Base-by-base conservation (phyloP, 2,329 filamentous ascomycete species). In the Trichophyton mentagrophytes region DNA sequence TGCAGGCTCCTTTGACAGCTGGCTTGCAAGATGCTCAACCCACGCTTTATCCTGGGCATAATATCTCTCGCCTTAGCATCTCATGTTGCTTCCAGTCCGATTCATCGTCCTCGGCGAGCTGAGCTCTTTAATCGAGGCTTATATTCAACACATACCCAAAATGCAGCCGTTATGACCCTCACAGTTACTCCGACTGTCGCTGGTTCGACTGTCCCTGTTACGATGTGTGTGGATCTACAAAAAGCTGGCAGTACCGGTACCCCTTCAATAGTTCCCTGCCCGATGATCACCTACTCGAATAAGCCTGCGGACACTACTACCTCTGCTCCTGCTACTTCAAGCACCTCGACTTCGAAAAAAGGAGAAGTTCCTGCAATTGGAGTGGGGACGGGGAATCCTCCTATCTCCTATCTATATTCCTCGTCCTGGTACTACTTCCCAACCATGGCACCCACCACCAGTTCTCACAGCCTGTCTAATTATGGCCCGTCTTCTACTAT, bases 221-320 rank as follows among this genome's bases (percentile, higher is more conserved):
- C 59, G 22, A 42, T 63, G 7, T 63, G 62, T 22, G 13, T 63
- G 17, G 57, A 63, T 42, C 13, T 61, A 25, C 56, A 59, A 53
- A 51, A 57, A 20, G 22, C 36, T 53, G 56, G 42, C 11, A 53
- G 36, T 11, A 38, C 47, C 57, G 58, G 46, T n/a, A 47, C 38
- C n/a, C 9, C 27, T 40, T 42, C 55, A 30, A 15, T 53, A 30
- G 25, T 53, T 7, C 13, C 22, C 11, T 53, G 49, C 2, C 49
- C 49, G 13, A 33, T 15, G 13, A 6, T 7, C 11, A 56, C 5
- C 9, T 3, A 13, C 15, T 38, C 51, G 7, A 56, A 13, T 6
- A 30, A 4, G 33, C 2, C 17, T 15, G n/a, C 51, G 3, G 25
- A 30, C 11, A 17, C 51, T 11, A 17, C 51, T 25, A 56, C 51